Evolutionary conservation across 163 green algal genomes (phyloP).

Genomic region (Trebouxia gelatinosa): DNA sequence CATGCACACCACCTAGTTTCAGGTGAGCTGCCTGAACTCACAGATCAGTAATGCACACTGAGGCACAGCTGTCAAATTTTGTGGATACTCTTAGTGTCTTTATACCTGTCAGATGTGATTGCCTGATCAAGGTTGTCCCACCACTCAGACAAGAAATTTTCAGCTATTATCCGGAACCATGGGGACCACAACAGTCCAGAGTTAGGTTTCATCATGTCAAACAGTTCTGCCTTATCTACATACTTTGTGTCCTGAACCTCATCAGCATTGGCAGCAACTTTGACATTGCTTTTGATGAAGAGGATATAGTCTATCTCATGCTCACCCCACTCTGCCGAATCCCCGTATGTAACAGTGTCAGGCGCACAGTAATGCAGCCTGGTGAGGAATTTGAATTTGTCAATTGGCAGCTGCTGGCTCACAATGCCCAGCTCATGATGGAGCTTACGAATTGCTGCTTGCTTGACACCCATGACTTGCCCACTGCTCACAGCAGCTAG

Average conservation of each 20-base stretch:
- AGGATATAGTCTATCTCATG: constrained; percentile 99
- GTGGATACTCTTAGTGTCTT: constrained; percentile 47
- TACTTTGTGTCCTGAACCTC: constrained; percentile 77
- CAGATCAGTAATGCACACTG: too few relatives aligned
- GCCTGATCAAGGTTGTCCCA: constrained; percentile 80
- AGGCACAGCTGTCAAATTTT: too few relatives aligned
- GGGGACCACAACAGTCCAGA: constrained; percentile 81
- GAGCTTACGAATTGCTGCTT: constrained; percentile 91
- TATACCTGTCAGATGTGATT: constrained; percentile 37
- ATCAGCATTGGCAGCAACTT: constrained; percentile 81
- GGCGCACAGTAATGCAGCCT: constrained; percentile 92
- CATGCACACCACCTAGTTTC: too few relatives aligned
- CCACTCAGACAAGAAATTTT: constrained; percentile 84
- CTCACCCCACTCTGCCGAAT: constrained; percentile 82
- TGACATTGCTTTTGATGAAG: constrained; percentile 67
- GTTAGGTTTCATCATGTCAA: constrained; percentile 78
- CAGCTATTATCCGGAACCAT: constrained; percentile 95
- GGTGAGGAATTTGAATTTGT: constrained; percentile 77
- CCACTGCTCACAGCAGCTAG: constrained; percentile 54
- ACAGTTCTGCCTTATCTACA: constrained; percentile 73
- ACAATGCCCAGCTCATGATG: constrained; percentile 97
- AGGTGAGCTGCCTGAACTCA: too few relatives aligned
- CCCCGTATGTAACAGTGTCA: constrained; percentile 67
- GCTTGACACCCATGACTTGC: constrained; percentile 61
- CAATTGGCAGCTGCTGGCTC: constrained; percentile 35